Conservation (phyloP, 2,329 filamentous ascomycete genomes). For the Fusarium pseudonygamai region DNA sequence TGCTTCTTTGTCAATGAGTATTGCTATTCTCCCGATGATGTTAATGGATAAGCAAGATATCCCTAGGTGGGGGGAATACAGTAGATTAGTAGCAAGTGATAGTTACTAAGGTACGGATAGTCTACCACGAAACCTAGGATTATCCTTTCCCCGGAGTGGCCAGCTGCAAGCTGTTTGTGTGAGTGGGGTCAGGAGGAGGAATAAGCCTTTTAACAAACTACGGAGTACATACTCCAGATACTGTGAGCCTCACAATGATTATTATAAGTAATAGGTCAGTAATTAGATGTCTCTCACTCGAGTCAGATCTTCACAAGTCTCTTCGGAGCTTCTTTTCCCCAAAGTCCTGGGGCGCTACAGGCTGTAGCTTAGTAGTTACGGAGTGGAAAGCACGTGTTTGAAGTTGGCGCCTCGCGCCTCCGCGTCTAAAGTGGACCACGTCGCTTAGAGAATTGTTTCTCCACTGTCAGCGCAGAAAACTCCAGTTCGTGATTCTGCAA, state of each 20-base stretch:
- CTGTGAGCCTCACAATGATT: not conserved
- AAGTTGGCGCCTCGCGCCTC: conserved; percentile 26
- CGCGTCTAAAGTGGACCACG: conserved; percentile 15
- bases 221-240: not conserved
- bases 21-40: not conserved
- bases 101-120: not conserved
- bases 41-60: not conserved
- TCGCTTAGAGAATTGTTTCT: conserved; percentile 26
- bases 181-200: not conserved
- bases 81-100: conserved; percentile 6
- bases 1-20: not conserved
- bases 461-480: conserved; percentile 30
- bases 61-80: not conserved
- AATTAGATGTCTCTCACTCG: not conserved
- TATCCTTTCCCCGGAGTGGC: not conserved
- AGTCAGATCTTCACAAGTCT: not conserved
- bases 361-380: not conserved
- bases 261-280: not conserved
- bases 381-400: not conserved
- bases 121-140: not conserved
- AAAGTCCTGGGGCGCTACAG: not conserved
- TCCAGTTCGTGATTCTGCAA: conserved; percentile 30
- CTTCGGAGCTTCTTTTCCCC: not conserved
- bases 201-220: not conserved
- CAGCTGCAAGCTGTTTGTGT: not conserved